Base-by-base conservation (phyloP, 192 early-diverging fungal genomes). In the Gorgonomyces haynaldii region DNA sequence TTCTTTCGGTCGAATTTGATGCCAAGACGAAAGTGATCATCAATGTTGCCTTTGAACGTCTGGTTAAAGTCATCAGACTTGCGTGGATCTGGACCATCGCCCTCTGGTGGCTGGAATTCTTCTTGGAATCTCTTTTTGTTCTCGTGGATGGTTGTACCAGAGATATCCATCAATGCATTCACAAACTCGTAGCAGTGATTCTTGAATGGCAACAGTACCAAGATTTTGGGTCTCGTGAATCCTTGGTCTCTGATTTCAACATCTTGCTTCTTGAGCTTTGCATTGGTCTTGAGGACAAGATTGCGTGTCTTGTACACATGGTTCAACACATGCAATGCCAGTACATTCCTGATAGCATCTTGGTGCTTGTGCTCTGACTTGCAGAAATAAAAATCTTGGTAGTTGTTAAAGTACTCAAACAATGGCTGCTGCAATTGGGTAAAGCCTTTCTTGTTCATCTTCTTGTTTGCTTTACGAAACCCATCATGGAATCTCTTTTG, bases 41-140 rank as follows among this genome's bases (percentile, higher is more conserved):
- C 95, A 56, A 90, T 88, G 61, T 96, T 96, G 34, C 93, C 95
- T 4, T 64, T 74, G 67, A 98, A 98, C 9, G 78, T 90, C 35
- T 71, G 66, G 47, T 79, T 62, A 59, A 72, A 89, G 56, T 98
- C 93, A 0, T 71, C 79, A 13, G 48, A 28, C 41, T 45, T 56
- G 61, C 70, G 74, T 16, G 60, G 57, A 54, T 84, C 70, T n/a
- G n/a, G n/a, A n/a, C n/a, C n/a, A n/a, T n/a, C n/a, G 13, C 68
- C 81, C 36, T 86, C 76, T 9, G 81, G 79, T 4, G 66, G 61
- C 15, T 64, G 69, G 64, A 83, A 90, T 57, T 91, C 88, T n/a
- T 83, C 74, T 42, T 74, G 69, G 53, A 91, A 88, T 15, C 86
- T 65, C 30, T 81, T 82, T 60, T 81, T 91, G 57, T 90, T 81